These are phyloP conservation scores for Lactifluus piperatus DNA, from an alignment of 768 basidiomycete genomes.

Conservation along the genomic window DNA sequence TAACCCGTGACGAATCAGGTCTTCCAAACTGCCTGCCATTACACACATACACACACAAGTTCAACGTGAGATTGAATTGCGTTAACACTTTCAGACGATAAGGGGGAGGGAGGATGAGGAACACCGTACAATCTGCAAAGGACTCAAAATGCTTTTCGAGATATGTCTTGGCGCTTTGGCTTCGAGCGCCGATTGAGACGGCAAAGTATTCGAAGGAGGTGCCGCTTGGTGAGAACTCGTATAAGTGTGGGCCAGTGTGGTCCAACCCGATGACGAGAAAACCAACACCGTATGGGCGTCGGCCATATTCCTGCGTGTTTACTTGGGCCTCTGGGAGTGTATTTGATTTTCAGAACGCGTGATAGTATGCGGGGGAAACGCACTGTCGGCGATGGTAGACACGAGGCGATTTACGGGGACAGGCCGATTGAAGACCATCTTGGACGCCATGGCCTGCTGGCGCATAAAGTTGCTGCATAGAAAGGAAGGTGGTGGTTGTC, in stretches of 20 bases:
- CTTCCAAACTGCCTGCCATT: slow-evolving; percentile 64
- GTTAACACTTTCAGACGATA: background rate
- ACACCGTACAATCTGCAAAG: slow-evolving; percentile 64
- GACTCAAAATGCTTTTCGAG: slow-evolving; percentile 88
- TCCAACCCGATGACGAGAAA: slow-evolving; percentile 97
- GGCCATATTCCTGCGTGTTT: slow-evolving; percentile 97
- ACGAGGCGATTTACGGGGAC: slow-evolving; percentile 93
- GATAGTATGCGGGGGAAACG: slow-evolving; percentile 27
- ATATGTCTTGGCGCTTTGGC: slow-evolving; percentile 98
- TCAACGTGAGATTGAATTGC: no score
- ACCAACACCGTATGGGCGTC: slow-evolving; percentile 95
- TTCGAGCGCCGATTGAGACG: slow-evolving; percentile 96
- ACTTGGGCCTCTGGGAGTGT: slow-evolving; percentile 81
- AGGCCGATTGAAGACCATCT: slow-evolving; percentile 93
- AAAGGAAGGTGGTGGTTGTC: background rate
- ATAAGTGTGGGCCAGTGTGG: slow-evolving; percentile 94
- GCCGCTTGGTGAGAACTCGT: slow-evolving; percentile 96
- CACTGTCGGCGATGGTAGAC: slow-evolving; percentile 89
- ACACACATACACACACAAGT: background rate
- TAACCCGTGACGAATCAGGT: slow-evolving; percentile 86
- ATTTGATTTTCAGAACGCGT: background rate
- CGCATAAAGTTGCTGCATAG: slow-evolving; percentile 90
- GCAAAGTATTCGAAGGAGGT: slow-evolving; percentile 97
- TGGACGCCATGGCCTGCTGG: slow-evolving; percentile 92
- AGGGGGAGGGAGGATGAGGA: background rate